Conservation (phyloP, 2,329 filamentous ascomycete species). For the Bipolaris victoriae region DNA sequence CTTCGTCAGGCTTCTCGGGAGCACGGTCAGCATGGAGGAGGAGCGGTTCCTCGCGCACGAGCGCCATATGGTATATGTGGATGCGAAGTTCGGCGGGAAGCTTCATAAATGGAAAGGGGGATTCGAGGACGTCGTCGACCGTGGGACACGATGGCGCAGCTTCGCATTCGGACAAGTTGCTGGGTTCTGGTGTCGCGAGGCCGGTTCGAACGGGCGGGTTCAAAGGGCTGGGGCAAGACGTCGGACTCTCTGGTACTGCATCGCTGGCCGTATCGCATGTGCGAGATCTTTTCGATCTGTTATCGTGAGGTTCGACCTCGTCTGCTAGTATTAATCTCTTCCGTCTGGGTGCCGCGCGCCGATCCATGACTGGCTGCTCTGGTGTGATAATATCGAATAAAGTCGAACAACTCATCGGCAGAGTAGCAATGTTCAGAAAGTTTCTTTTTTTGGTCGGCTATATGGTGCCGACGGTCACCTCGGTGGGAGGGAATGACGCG, state of each 20-base stretch:
- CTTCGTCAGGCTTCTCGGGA: constrained; percentile 19
- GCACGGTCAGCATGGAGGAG: constrained; percentile 34
- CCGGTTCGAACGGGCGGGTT: constrained; percentile 13
- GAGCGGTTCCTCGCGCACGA: constrained; percentile 39
- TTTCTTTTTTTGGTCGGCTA: background rate
- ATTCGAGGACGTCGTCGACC: background rate
- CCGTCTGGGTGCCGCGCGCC: background rate
- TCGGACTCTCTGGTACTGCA: background rate
- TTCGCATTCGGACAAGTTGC: constrained; percentile 24
- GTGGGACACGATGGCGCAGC: background rate
- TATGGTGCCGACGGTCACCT: background rate
- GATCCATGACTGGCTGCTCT: constrained; percentile 14
- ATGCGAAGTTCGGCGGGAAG: constrained; percentile 56
- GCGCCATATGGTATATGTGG: constrained; percentile 52
- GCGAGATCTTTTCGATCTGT: constrained; percentile 13
- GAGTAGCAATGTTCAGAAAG: background rate
- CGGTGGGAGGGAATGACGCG: background rate
- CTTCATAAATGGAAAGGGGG: constrained; percentile 49
- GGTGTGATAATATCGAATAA: background rate
- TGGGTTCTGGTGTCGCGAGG: constrained; percentile 32
- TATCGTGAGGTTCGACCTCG: constrained; percentile 5
- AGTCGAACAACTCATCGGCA: background rate
- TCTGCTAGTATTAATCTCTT: background rate
- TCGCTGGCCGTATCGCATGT: constrained; percentile 3
- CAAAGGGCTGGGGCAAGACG: background rate